Evolutionary conservation across 805 yeast genomes (phyloP).

Genomic region (Ogataea paradorogensis): DNA sequence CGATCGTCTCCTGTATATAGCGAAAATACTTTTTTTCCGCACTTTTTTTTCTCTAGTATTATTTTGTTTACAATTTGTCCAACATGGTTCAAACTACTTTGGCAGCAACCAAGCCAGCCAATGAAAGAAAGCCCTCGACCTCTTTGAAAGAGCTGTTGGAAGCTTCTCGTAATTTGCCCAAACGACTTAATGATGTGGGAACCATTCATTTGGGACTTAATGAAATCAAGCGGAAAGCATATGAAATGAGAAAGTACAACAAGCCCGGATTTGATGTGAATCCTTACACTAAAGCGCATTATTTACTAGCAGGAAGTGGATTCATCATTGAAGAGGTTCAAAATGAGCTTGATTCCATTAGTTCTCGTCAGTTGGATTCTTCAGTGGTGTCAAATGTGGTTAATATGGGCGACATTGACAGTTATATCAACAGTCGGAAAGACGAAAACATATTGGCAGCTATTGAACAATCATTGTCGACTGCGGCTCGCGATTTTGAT

Average conservation of each 20-base stretch:
- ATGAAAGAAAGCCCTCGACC: slow-evolving; percentile 14
- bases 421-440: slow-evolving; percentile 63
- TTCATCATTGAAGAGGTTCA: slow-evolving; percentile 82
- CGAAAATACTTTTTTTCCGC: slow-evolving; percentile 1
- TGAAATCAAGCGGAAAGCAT: slow-evolving; percentile 72
- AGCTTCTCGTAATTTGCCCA: slow-evolving; percentile 72
- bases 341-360: slow-evolving; percentile 46
- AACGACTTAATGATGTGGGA: slow-evolving; percentile 63
- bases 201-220: slow-evolving; percentile 74
- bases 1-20: slow-evolving; percentile 8
- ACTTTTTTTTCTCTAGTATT: slow-evolving; percentile 1
- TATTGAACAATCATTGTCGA: slow-evolving; percentile 71
- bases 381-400: slow-evolving; percentile 5
- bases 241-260: slow-evolving; percentile 46
- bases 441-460: slow-evolving; percentile 81
- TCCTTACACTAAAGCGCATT: slow-evolving; percentile 72
- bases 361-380: slow-evolving; percentile 24
- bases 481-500: slow-evolving; percentile 84
- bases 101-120: slow-evolving; percentile 5
- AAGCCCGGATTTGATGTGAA: slow-evolving; percentile 36
- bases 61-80: slow-evolving; percentile 8
- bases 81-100: slow-evolving; percentile 6
- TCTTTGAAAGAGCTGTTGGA: slow-evolving; percentile 72
- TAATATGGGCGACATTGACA: slow-evolving; percentile 47
- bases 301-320: slow-evolving; percentile 86